A percentile compares a stretch with the other conserved stretches of the same genome.
These are phyloP conservation scores for Amylocarpus encephaloides DNA, from an alignment of 2,329 filamentous ascomycete species.

Conservation along the genomic window DNA sequence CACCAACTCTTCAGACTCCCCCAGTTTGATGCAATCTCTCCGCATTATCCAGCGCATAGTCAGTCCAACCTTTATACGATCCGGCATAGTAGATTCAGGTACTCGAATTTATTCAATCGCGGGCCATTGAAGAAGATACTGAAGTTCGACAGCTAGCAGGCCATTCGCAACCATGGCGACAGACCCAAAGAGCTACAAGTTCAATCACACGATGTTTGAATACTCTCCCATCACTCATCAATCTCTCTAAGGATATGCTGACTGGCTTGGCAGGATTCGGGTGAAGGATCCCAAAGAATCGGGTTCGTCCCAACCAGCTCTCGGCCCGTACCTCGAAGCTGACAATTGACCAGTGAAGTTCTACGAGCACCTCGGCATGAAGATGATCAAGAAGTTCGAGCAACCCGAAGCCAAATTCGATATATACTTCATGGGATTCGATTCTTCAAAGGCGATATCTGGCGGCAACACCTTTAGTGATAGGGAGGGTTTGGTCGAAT, in stretches of 20 bases:
- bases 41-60: constrained; percentile 18
- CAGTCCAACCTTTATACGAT: constrained; percentile 15
- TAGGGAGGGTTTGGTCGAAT: constrained; percentile 83
- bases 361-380: constrained; percentile 90
- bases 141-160: constrained; percentile 23
- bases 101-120: neutral
- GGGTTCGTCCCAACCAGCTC: constrained; percentile 35
- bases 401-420: constrained; percentile 89
- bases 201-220: constrained; percentile 78
- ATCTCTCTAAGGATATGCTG: constrained; percentile 4
- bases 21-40: constrained; percentile 20
- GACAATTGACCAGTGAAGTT: constrained; percentile 60
- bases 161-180: constrained; percentile 47
- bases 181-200: constrained; percentile 70
- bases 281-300: constrained; percentile 89
- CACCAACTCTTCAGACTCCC: neutral
- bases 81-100: constrained; percentile 21
- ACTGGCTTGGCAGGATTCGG: constrained; percentile 59
- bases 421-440: constrained; percentile 91
- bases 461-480: constrained; percentile 67
- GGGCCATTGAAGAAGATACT: too few species aligned
- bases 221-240: neutral
- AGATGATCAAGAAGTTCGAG: constrained; percentile 69
- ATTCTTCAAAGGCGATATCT: constrained; percentile 68
- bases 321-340: neutral